Base-by-base conservation (phyloP, 2,329 filamentous ascomycete species). In the Talaromyces sp. region DNA sequence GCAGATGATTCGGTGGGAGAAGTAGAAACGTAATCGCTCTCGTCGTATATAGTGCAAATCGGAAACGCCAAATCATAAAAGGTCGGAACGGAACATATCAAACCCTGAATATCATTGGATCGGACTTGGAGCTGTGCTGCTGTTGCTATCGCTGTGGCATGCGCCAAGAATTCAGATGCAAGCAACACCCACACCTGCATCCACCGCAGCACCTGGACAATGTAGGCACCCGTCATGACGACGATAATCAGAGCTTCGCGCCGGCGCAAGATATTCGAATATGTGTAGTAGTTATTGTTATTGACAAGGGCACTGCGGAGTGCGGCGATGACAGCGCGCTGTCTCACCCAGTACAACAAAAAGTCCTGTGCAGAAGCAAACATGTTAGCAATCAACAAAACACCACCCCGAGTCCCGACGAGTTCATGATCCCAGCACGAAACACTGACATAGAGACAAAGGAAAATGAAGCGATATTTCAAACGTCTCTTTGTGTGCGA, bases 141-240 rank as follows among this genome's bases (percentile, higher is more conserved):
- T 45, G 43, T 19, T 17, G 47, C 61, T 43, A 35, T 27, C 7
- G 17, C 37, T 57, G 47, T 56, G 27, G 52, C 59, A 59, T 62
- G 59, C 31, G 52, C 43, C 50, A 66, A 62, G 45, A 66, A 58
- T 41, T 57, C 41, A 4, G 64, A 61, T 50, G 64, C 64, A 43
- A 66, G 64, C 47, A 66, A 52, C 64, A 66, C 39, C 64, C 64
- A 66, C 52, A 62, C 59, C 47, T 62, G 64, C 64, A 66, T 49
- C 64, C 64, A 66, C n/a, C 31, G 45, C 39, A 65, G 22, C 35
- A 65, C 37, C 43, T 66, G 64, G 22, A 61, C n/a, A 31, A 57
- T 63, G 50, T 39, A 56, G 22, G 49, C 22, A 6, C 61, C 61
- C 19, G 61, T 52, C 49, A 62, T 59, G 39, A 66, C 41, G 33